Evolutionary conservation across 768 basidiomycete genomes (phyloP).

Genomic region (Serpula lacrymans): DNA sequence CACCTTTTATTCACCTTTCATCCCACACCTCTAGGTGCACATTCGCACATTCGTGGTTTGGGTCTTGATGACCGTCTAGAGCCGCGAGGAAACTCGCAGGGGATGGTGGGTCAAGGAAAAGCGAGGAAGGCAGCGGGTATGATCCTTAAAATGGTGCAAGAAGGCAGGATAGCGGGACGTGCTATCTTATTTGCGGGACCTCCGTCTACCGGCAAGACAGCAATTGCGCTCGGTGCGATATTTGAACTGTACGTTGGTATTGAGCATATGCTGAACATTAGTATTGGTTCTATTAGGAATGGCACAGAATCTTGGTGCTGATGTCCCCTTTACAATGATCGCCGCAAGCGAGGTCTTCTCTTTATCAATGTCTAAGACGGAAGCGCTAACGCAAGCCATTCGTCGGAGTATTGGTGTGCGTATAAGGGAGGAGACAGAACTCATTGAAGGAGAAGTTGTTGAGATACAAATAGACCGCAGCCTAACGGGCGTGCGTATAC

Average conservation of each 20-base stretch:
- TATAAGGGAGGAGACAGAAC: conserved; percentile 96
- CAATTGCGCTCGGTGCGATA: conserved; percentile 73
- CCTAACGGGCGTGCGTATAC: conserved; percentile 76
- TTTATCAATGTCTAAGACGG: conserved; percentile 97
- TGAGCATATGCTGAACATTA: background rate
- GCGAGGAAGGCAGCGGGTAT: conserved; percentile 97
- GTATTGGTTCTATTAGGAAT: conserved; percentile 54
- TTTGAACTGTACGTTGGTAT: conserved; percentile 26
- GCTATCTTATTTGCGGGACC: conserved; percentile 98
- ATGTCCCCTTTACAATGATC: conserved; percentile 98
- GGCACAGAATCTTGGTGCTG: conserved; percentile 91
- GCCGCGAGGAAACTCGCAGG: conserved; percentile 84
- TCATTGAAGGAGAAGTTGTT: conserved; percentile 97
- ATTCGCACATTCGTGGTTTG: conserved; percentile 93
- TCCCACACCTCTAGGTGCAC: conserved; percentile 54
- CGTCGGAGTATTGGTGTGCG: conserved; percentile 94
- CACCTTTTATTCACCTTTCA: conserved; percentile 6
- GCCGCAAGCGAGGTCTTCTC: conserved; percentile 98
- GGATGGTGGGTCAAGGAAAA: conserved; percentile 96
- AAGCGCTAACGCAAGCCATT: conserved; percentile 95
- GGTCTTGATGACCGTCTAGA: conserved; percentile 92
- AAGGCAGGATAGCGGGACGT: conserved; percentile 91
- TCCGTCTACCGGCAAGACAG: conserved; percentile 96
- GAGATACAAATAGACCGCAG: conserved; percentile 98
- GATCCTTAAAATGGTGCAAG: conserved; percentile 97